Evolutionary conservation across 176 grass and related monocot genomes (phyloP).

Genomic region (Paspalum vaginatum): DNA sequence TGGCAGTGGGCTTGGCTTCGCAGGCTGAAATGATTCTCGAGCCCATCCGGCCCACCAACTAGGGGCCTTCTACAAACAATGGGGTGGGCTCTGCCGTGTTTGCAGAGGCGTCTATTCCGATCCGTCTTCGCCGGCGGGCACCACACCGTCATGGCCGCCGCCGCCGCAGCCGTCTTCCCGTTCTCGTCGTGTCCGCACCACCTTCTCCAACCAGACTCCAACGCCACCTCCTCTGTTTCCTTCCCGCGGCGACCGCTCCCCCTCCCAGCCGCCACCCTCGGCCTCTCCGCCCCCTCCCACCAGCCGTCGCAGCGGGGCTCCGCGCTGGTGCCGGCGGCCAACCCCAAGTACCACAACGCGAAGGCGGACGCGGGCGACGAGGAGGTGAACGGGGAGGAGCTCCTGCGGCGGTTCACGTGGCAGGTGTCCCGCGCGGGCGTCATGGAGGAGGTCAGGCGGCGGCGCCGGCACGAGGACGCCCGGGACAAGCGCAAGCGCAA

Average conservation of each 20-base stretch:
- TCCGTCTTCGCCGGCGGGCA: neutral
- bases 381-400: conserved; percentile 49
- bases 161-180: neutral
- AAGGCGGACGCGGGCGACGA: conserved; percentile 61
- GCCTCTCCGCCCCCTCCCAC: conserved; percentile 5
- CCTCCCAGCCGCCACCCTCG: conserved; percentile 7
- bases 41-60: conserved; percentile 27
- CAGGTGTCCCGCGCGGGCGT: conserved; percentile 61
- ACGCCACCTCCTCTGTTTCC: neutral
- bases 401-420: conserved; percentile 52
- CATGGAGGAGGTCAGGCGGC: conserved; percentile 70
- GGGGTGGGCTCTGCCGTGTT: neutral
- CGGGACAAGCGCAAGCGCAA: conserved; percentile 76
- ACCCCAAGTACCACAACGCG: conserved; percentile 65
- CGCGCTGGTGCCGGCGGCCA: conserved; percentile 27
- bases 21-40: neutral
- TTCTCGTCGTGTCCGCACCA: neutral
- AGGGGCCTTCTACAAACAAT: neutral
- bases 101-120: neutral
- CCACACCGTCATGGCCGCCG: neutral
- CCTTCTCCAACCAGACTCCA: neutral
- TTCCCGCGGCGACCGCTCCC: conserved; percentile 31
- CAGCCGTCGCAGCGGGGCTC: neutral
- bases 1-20: too few species aligned
- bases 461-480: conserved; percentile 66